Conservation (phyloP, 2,329 filamentous ascomycete species). For the Sphaerulina musiva region DNA sequence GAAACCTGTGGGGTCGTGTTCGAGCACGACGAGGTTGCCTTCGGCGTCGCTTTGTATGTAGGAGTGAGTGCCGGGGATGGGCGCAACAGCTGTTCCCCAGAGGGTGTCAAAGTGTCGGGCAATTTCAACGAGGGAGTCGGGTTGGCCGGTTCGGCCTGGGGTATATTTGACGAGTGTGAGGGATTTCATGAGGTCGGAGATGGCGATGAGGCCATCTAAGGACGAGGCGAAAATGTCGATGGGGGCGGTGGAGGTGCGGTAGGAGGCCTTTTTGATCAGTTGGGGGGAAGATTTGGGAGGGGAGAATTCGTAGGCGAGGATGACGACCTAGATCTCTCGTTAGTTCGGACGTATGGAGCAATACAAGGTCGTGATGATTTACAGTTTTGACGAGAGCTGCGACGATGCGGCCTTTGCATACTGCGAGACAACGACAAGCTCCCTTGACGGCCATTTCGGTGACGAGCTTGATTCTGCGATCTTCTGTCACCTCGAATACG, state of each 20-base stretch:
- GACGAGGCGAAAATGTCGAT: conserved; percentile 66
- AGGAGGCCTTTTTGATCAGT: conserved; percentile 66
- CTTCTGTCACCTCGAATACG: conserved; percentile 72
- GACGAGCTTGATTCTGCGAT: conserved; percentile 66
- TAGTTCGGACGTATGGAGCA: conserved; percentile 42
- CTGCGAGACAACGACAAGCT: conserved; percentile 69
- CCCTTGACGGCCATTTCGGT: conserved; percentile 65
- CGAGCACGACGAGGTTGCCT: conserved; percentile 79
- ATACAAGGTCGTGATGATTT: neutral
- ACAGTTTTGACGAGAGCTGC: conserved; percentile 79
- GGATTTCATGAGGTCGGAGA: conserved; percentile 92
- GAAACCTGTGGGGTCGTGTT: conserved; percentile 64
- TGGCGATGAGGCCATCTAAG: conserved; percentile 63
- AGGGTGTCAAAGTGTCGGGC: conserved; percentile 73
- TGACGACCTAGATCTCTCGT: conserved; percentile 41
- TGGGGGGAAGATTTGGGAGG: conserved; percentile 44
- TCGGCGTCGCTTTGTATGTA: conserved; percentile 82
- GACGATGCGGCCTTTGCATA: conserved; percentile 71
- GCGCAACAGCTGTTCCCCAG: conserved; percentile 74
- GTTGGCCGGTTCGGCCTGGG: conserved; percentile 46
- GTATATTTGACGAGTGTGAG: conserved; percentile 69
- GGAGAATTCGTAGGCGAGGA: conserved; percentile 53
- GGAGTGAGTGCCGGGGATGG: conserved; percentile 59
- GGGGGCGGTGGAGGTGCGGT: conserved; percentile 75
- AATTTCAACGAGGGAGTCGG: conserved; percentile 62